Percentiles rank a stretch among this genome's conserved stretches.
These are phyloP conservation scores for Hypoxylon sp. DNA, from an alignment of 2,329 filamentous ascomycete species.

Conservation along the genomic window DNA sequence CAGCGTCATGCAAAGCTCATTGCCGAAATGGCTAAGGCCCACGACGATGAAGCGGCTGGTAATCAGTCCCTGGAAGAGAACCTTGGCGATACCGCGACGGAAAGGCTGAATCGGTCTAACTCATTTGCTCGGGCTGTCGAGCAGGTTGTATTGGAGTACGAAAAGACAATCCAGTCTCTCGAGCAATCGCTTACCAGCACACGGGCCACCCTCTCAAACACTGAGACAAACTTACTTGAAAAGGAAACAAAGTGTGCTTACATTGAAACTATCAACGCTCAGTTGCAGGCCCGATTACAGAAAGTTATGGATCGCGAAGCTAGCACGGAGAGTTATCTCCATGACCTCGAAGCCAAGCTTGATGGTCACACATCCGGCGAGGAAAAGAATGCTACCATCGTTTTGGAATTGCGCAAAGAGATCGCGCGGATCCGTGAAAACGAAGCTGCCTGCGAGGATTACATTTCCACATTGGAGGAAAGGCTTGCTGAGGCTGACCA, in stretches of 20 bases:
- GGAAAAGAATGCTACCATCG: constrained; percentile 89
- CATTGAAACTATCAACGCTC: constrained; percentile 89
- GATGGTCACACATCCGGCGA: constrained; percentile 92
- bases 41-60: constrained; percentile 76
- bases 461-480: constrained; percentile 97
- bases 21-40: constrained; percentile 89
- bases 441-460: constrained; percentile 91
- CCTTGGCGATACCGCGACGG: constrained; percentile 83
- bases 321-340: constrained; percentile 92
- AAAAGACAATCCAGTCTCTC: constrained; percentile 96
- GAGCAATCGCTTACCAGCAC: constrained; percentile 94
- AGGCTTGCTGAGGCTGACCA: constrained; percentile 95
- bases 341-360: constrained; percentile 90
- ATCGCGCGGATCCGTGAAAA: constrained; percentile 89
- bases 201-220: constrained; percentile 83
- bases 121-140: constrained; percentile 97
- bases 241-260: constrained; percentile 96
- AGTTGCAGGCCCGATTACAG: constrained; percentile 90
- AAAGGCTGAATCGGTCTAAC: constrained; percentile 92
- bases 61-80: constrained; percentile 73
- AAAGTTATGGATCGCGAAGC: constrained; percentile 93
- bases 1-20: constrained; percentile 96
- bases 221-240: constrained; percentile 89
- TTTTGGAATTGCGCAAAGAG: constrained; percentile 91
- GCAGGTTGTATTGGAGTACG: constrained; percentile 95